A percentile compares a stretch with the other conserved stretches of the same genome.
These are phyloP conservation scores for Onygenales sp. DNA, from an alignment of 2,329 filamentous ascomycete species.

Conservation along the genomic window DNA sequence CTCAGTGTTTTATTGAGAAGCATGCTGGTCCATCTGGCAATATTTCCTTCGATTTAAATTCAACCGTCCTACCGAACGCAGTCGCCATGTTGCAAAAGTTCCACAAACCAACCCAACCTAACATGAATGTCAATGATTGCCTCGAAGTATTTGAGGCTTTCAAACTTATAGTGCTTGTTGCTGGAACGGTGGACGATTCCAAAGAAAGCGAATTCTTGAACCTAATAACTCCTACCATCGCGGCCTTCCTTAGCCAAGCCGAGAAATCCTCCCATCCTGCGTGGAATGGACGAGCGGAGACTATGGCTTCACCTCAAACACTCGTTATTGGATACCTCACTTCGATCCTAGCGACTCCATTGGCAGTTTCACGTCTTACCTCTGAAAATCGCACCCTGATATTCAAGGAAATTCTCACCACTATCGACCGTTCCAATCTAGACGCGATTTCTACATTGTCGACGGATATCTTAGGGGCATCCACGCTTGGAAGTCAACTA, in stretches of 20 bases:
- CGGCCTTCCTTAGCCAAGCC: constrained; percentile 13
- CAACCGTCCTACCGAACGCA: constrained; percentile 19
- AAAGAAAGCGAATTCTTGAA: constrained; percentile 14
- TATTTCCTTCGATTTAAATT: constrained; percentile 13
- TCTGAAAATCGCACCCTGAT: constrained; percentile 22
- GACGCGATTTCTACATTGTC: neutral
- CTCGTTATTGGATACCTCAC: constrained; percentile 24
- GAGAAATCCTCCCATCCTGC: constrained; percentile 17
- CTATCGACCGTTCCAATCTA: neutral
- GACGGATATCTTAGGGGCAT: neutral
- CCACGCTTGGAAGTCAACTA: constrained; percentile 12
- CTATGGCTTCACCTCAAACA: constrained; percentile 19
- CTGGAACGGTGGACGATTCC: constrained; percentile 14
- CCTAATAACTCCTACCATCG: constrained; percentile 11
- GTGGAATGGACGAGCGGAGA: constrained; percentile 31
- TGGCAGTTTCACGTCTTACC: constrained; percentile 20
- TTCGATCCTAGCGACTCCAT: constrained; percentile 22
- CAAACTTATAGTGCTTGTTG: constrained; percentile 20
- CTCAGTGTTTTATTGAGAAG: constrained; percentile 24
- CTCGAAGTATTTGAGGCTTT: constrained; percentile 31
- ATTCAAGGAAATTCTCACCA: constrained; percentile 23
- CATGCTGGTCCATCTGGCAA: constrained; percentile 16
- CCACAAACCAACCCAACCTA: constrained; percentile 18
- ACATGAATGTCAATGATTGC: constrained; percentile 13
- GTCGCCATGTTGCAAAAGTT: constrained; percentile 21